Conservation (phyloP, 306 rosid genomes). For the Coriaria nepalensis region DNA sequence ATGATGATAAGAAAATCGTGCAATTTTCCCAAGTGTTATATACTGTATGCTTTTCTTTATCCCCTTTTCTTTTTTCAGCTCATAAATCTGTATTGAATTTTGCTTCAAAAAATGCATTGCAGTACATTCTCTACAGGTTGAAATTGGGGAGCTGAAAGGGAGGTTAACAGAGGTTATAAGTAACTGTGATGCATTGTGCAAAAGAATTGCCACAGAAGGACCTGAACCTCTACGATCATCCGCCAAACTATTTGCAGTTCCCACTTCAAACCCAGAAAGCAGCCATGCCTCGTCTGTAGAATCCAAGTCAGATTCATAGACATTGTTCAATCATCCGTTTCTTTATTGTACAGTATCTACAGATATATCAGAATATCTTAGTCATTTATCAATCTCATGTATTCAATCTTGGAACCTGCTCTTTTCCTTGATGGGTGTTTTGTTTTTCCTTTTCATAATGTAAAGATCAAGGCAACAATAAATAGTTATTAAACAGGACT, state of each 20-base stretch:
- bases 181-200: slow-evolving; percentile 76
- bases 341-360: too few species aligned
- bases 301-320: slow-evolving; percentile 32
- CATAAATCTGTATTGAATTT: neutral
- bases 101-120: slow-evolving; percentile 13
- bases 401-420: too few species aligned
- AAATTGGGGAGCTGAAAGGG: slow-evolving; percentile 88
- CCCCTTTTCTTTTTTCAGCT: neutral
- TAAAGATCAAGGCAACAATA: too few species aligned
- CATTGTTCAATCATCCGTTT: slow-evolving; percentile 1
- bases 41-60: too few species aligned
- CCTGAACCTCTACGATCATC: slow-evolving; percentile 67
- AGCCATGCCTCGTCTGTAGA: slow-evolving; percentile 21
- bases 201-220: slow-evolving; percentile 54
- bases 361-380: too few species aligned
- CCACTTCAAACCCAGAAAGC: slow-evolving; percentile 14
- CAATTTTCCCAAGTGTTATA: neutral
- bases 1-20: too few species aligned
- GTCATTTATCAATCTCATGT: too few species aligned
- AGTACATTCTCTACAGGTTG: slow-evolving; percentile 82
- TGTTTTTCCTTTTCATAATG: too few species aligned
- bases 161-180: slow-evolving; percentile 85
- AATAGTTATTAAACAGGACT: too few species aligned
- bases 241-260: slow-evolving; percentile 37
- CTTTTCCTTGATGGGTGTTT: too few species aligned